Evolutionary conservation across 352 stramenopile genomes (phyloP).

Genomic region (Phytophthora meadii): DNA sequence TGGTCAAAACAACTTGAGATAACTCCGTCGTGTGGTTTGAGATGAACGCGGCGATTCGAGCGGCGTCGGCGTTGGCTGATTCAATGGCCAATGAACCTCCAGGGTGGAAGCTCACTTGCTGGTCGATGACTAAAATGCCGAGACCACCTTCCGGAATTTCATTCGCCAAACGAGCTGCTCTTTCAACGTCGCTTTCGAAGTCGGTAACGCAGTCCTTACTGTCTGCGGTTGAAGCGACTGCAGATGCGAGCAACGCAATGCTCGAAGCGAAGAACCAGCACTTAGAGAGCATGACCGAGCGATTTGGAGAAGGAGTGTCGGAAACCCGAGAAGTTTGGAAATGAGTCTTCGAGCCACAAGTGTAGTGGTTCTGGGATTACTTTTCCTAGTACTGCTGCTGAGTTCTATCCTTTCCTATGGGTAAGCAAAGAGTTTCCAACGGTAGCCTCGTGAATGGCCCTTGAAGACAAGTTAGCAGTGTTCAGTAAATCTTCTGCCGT

Average conservation of each 20-base stretch:
- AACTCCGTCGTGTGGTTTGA: constrained; percentile 56
- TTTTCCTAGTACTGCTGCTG: not conserved
- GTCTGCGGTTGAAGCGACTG: not conserved
- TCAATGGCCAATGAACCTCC: constrained; percentile 93
- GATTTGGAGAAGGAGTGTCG: constrained; percentile 1
- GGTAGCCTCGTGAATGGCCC: not conserved
- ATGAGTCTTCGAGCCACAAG: constrained; percentile 14
- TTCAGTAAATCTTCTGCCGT: constrained; percentile 19
- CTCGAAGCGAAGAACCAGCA: constrained; percentile 15
- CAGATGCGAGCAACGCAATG: constrained; percentile 13
- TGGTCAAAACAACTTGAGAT: constrained; percentile 91
- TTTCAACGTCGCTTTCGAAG: constrained; percentile 26
- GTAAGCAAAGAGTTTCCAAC: too few species aligned
- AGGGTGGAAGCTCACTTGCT: constrained; percentile 95
- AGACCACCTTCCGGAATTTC: constrained; percentile 46
- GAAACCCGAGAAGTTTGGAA: constrained; percentile 3
- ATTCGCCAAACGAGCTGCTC: constrained; percentile 36
- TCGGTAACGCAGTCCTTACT: constrained; percentile 13
- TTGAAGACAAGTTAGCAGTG: constrained; percentile 5
- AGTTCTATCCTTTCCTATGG: too few species aligned
- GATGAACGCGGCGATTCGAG: constrained; percentile 90
- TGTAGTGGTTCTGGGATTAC: not conserved
- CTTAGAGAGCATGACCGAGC: constrained; percentile 19
- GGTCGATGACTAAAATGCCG: constrained; percentile 92
- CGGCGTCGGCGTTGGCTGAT: constrained; percentile 85